Percentiles rank a stretch among this genome's conserved stretches.
Evolutionary conservation across 805 yeast genomes (phyloP).

Genomic region (Yamadazyma paraphyllophila): DNA sequence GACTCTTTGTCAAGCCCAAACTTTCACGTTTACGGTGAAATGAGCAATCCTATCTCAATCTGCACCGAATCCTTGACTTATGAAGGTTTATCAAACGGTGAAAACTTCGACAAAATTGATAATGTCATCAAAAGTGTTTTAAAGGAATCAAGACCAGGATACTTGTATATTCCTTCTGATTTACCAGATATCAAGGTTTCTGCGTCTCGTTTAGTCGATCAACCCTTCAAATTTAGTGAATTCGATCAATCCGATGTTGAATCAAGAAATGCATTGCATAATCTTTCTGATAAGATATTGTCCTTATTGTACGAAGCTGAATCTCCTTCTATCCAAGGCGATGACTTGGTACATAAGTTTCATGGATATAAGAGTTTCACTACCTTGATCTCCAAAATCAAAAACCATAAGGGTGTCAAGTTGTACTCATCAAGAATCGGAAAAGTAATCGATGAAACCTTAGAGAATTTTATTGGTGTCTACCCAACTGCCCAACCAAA

Average conservation of each 20-base stretch:
- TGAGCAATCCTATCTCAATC: slow-evolving; percentile 60
- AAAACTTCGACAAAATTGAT: slow-evolving; percentile 58
- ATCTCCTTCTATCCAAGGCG: slow-evolving; percentile 69
- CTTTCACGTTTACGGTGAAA: slow-evolving; percentile 62
- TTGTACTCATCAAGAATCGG: slow-evolving; percentile 62
- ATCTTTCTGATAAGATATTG: slow-evolving; percentile 39
- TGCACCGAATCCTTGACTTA: slow-evolving; percentile 36
- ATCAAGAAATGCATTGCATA: slow-evolving; percentile 16
- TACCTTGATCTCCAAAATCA: slow-evolving; percentile 48
- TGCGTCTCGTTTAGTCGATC: slow-evolving; percentile 17
- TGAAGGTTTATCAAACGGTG: slow-evolving; percentile 30
- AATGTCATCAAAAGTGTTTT: slow-evolving; percentile 56
- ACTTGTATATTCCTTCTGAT: slow-evolving; percentile 74
- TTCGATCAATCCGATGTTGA: slow-evolving; percentile 6
- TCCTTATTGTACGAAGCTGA: slow-evolving; percentile 48
- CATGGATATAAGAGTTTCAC: slow-evolving; percentile 45
- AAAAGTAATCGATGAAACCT: slow-evolving; percentile 74
- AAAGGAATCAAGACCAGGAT: slow-evolving; percentile 73
- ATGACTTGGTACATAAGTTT: slow-evolving; percentile 65
- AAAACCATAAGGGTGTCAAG: slow-evolving; percentile 29
- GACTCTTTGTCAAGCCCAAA: slow-evolving; percentile 55
- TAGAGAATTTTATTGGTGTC: slow-evolving; percentile 62
- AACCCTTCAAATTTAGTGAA: slow-evolving; percentile 12
- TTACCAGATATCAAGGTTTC: slow-evolving; percentile 44
- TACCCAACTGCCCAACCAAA: slow-evolving; percentile 41